Percentiles rank a stretch among this genome's conserved stretches.
Evolutionary conservation across 2,329 filamentous ascomycete species (phyloP).

Genomic region (Neonectria punicea): DNA sequence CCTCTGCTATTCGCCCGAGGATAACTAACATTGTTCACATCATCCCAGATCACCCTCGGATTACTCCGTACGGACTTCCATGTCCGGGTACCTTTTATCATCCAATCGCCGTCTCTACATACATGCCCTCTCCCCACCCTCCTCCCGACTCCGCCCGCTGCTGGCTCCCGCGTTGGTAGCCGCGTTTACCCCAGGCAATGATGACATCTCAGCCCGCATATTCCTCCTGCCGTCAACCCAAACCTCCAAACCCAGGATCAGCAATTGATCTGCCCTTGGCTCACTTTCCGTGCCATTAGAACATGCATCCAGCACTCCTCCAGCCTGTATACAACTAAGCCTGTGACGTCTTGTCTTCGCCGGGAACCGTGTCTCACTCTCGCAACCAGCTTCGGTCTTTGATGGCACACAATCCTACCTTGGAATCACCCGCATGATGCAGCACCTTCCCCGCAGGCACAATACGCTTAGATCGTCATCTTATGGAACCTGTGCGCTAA

Average conservation of each 20-base stretch:
- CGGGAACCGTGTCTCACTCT: constrained; percentile 21
- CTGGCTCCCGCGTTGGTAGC: constrained; percentile 25
- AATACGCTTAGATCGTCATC: constrained; percentile 22
- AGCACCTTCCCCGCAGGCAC: constrained; percentile 17
- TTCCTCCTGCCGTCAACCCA: constrained; percentile 18
- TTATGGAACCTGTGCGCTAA: constrained; percentile 30
- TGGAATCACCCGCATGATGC: constrained; percentile 18
- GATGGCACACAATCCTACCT: constrained; percentile 19
- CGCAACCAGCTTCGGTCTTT: constrained; percentile 20
- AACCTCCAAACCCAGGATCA: constrained; percentile 30
- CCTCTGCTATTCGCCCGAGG: constrained; percentile 6
- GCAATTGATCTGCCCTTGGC: constrained; percentile 30
- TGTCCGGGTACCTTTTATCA: constrained; percentile 32
- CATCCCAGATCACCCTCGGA: constrained; percentile 15
- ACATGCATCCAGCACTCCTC: constrained; percentile 26
- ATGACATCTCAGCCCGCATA: constrained; percentile 23
- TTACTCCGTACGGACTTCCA: constrained; percentile 38
- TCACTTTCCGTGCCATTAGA: constrained; percentile 18
- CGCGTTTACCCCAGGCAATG: constrained; percentile 32
- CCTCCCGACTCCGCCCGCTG: constrained; percentile 24
- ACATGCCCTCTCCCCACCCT: constrained; percentile 33
- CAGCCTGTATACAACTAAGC: constrained; percentile 18
- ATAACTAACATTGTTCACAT: not conserved
- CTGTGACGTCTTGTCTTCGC: constrained; percentile 18
- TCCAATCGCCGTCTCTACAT: constrained; percentile 33